Evolutionary conservation across 2,329 filamentous ascomycete species (phyloP), one percentile per base, ranked within the genome.

Genomic region (Talaromyces pinophilus): DNA sequence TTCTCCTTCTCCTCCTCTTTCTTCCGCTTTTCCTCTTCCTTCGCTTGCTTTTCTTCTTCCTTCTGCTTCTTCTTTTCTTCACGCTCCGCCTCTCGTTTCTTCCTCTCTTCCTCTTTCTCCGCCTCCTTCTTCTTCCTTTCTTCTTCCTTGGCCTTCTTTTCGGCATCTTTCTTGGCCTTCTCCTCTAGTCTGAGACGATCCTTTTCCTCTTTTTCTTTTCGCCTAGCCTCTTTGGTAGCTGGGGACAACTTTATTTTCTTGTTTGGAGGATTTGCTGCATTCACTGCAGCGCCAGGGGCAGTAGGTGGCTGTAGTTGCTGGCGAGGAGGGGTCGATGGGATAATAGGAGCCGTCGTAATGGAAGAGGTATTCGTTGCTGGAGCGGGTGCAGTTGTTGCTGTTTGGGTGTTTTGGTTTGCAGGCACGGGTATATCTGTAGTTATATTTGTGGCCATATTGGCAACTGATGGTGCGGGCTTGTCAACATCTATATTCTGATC

Each of bases 1-100:
- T 83, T 84, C 33, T 74, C 74, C 70, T 80, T 81, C 67, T 84
- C 81, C 62, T 80, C 80, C 50, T 81, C 79, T 59, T 82, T 82
- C 67, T 83, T 81, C 63, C 78, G 77, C 67, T 78, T 80, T 68
- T 83, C 76, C 40, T 75, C 76, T n/a, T 82, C 79, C 66, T 80
- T 81, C 48, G 77, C 76, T 52, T 77, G 76, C 67, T 79, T 82
- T 63, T 82, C 80, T 67, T 82, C 79, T 33, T 82, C 79, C 67
- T 77, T 79, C 61, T 73, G 78, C 70, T 76, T 79, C 44, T 72
- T 75, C 67, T 83, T 80, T 66, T 81, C 81, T 57, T 81, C 80
- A n/a, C 79, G 75, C 67, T 80, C 80, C n/a, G 79, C 76, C 42
- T 80, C 76, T 17, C 77, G 75, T 55, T 81, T 83, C 63, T 73